These are phyloP conservation scores for Tolypocladium nubicola DNA, from an alignment of 2,329 filamentous ascomycete species.

Conservation along the genomic window DNA sequence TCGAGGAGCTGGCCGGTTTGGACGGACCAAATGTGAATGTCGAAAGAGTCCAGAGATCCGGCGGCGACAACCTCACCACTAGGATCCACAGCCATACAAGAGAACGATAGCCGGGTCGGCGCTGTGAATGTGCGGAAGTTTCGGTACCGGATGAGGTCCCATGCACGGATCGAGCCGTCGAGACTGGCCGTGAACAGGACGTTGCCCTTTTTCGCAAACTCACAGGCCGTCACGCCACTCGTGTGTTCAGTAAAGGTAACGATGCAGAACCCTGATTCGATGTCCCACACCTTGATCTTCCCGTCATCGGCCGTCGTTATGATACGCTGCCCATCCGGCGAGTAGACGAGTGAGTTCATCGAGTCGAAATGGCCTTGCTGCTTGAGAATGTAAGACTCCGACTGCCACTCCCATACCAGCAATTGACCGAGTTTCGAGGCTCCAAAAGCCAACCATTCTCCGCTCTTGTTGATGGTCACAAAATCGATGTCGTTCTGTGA, in stretches of 20 bases:
- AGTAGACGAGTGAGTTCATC: conserved; percentile 88
- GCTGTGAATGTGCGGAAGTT: conserved; percentile 98
- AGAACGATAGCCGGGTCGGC: conserved; percentile 82
- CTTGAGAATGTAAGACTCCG: conserved; percentile 96
- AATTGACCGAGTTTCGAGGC: conserved; percentile 91
- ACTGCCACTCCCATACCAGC: conserved; percentile 99
- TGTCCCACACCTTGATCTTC: conserved; percentile 98
- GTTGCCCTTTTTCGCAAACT: conserved; percentile 91
- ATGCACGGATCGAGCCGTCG: conserved; percentile 87
- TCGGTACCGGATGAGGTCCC: conserved; percentile 90
- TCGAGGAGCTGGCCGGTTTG: conserved; percentile 94
- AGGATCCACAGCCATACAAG: conserved; percentile 89
- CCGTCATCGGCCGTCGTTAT: conserved; percentile 93
- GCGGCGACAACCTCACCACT: conserved; percentile 94
- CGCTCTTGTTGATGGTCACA: conserved; percentile 85
- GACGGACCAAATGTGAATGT: conserved; percentile 97
- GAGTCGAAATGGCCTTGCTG: conserved; percentile 96
- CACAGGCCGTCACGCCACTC: conserved; percentile 84
- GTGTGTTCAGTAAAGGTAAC: conserved; percentile 98
- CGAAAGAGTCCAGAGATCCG: conserved; percentile 89
- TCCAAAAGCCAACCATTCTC: conserved; percentile 95
- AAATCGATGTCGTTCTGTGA: conserved; percentile 95
- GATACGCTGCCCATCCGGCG: conserved; percentile 84
- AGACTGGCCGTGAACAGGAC: conserved; percentile 92
- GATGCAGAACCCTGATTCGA: conserved; percentile 91